Evolutionary conservation across 345 rosid genomes (phyloP).

Genomic region (Erysimum cheiranthoides): DNA sequence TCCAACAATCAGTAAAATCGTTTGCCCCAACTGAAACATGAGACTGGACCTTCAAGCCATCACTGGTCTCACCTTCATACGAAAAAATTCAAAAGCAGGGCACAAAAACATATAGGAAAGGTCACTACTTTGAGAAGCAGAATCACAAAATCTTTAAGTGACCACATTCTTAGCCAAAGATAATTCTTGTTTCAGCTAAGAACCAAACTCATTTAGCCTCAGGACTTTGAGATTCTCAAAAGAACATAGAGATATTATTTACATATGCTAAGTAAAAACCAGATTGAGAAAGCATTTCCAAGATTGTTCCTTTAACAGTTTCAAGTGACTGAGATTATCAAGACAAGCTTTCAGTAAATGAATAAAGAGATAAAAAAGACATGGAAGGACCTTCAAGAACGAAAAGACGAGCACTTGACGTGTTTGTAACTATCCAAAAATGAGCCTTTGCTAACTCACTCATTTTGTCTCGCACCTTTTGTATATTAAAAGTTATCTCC

Average conservation of each 20-base stretch:
- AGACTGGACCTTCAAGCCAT: constrained; percentile 54
- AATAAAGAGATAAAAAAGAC: constrained; percentile 12
- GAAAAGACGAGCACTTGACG: constrained; percentile 67
- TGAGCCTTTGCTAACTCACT: constrained; percentile 78
- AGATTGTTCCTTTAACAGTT: constrained; percentile 7
- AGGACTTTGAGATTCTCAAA: not conserved
- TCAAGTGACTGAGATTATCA: not conserved
- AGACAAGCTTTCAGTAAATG: constrained; percentile 5
- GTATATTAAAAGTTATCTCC: constrained; percentile 75
- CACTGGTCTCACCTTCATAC: constrained; percentile 55
- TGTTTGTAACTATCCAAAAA: too few relatives aligned
- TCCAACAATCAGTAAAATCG: constrained; percentile 88
- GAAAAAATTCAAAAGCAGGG: not conserved
- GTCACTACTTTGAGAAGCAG: constrained; percentile 22
- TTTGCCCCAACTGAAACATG: constrained; percentile 60
- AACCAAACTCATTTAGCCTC: not conserved
- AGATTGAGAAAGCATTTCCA: not conserved
- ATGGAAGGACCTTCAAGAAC: constrained; percentile 79
- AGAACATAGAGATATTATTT: not conserved
- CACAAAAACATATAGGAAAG: not conserved
- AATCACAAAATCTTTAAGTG: not conserved
- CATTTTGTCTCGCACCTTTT: constrained; percentile 70
- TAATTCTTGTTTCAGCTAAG: constrained; percentile 4
- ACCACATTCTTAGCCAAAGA: not conserved
- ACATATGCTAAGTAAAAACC: not conserved